Evolutionary conservation across 1,284 basidiomycete genomes (phyloP), one percentile per base, ranked within the genome.

Genomic region (Tilletia setariae): DNA sequence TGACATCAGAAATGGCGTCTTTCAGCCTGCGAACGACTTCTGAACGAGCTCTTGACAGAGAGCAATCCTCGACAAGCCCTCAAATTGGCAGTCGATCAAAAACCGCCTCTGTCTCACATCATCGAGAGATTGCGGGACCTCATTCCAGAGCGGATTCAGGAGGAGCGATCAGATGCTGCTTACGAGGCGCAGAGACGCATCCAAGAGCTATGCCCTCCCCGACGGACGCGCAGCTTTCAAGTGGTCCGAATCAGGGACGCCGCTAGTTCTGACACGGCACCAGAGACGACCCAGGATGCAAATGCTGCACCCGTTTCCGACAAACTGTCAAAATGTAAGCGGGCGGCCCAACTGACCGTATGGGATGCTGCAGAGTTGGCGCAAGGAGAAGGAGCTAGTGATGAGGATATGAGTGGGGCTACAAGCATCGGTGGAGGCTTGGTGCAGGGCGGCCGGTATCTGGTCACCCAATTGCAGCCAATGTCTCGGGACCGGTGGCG

Each of bases 221-320:
- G 94, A 13, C 85, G 90, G 25, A 90, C 93, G 15, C 88, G 90
- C 53, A 88, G 86, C 68, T 96, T 97, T 83, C 86, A 93, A 25
- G 88, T 96, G 2, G 83, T 94, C 8, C 85, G 90, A 15, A 87
- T 91, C 23, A 85, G 87, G 70, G 95, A 98, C 79, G 89, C 90
- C 6, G 85, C 84, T 32, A 40, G 35, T n/a, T 40, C n/a, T 16
- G 28, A 8, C 1, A 32, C n/a, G 46, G 43, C 51, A 19, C n/a
- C 25, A 44, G 64, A 44, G n/a, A 23, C 43, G 23, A n/a, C n/a
- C n/a, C n/a, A n/a, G n/a, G n/a, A n/a, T n/a, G 53, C 35, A 40
- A 40, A 44, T 65, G 35, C 21, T 28, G 32, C 44, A 4, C 35
- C 35, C 13, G 4, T 21, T 25, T 1, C n/a, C 44, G 47, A 32